Base-by-base conservation (phyloP, 176 grass and related monocot genomes). In the Calamus simplicifolius region DNA sequence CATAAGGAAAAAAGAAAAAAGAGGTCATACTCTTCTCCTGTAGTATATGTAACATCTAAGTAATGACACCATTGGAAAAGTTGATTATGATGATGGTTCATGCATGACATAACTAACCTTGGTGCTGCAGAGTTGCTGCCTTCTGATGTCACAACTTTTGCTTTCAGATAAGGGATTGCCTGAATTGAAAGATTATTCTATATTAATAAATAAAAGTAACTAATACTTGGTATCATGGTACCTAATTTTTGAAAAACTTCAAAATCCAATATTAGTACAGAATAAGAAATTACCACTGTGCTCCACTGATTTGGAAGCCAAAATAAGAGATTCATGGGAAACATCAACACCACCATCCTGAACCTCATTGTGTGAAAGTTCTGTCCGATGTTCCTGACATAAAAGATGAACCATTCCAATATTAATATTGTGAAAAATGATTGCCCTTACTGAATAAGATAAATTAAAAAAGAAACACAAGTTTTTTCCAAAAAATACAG, bases 231-330 rank as follows among this genome's bases (percentile, higher is more conserved):
- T 13, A 43, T 43, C 35, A 12, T 43, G 35, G 35, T 12, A 43
- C 8, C 35, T 2, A 43, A 13, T 4, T 43, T 43, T 13, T 13
- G 8, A 0, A 43, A 43, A 43, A 43, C 2, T 10, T 43, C 8
- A 43, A 43, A 43, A 43, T 43, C 35, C 35, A 43, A 43, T 43
- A 43, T 12, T 8, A 14, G 3, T 4, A 5, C 27, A 68, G 12
- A 75, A 56, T 13, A 28, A 78, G 4, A 65, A 48, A 55, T 51
- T 80, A 85, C 87, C 82, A 1, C 29, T 64, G 31, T 59, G 72
- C 57, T 73, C 49, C 57, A 82, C 43, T 29, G 72, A 48, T 48
- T 59, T 27, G 52, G 50, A 72, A 72, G 23, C 57, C 35, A 15
- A 35, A 35, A 21, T 38, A 35, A 70, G n/a, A 59, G 58, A 54